Base-by-base conservation (phyloP, 148 eudicot genomes). In the Diospyros kaki region DNA sequence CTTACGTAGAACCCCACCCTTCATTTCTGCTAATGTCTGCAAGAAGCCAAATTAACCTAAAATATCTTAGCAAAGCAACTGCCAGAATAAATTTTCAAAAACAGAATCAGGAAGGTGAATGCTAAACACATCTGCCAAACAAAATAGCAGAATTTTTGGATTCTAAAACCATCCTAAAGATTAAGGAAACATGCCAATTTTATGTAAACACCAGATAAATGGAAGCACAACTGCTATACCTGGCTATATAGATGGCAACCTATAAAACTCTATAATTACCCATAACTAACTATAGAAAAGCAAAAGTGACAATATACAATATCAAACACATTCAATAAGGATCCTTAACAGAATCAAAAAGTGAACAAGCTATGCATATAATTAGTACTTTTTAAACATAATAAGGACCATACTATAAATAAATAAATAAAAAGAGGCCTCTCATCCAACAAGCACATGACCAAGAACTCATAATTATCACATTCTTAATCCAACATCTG, bases 21-120 rank as follows among this genome's bases (percentile, higher is more conserved):
- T 14, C 53, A 62, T 40, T 65, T 77, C 78, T 74, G 84, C 75
- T 56, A 69, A 41, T 73, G 66, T 80, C 89, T 82, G 84, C 81
- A 79, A 58, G 58, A 61, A 73, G 42, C 38, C 66, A 58, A 66
- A 54, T 15, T 44, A 56, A 46, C 3, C 58, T 9, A 15, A 6
- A 55, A 52, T 65, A 53, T 46, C 61, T 54, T 40, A 69, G 13
- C 11, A 14, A 39, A 54, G 40, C 28, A 54, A 40, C 17, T 40
- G 12, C 13, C 6, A 4, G 2, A 40, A 40, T n/a, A 69, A 53
- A 42, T 5, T 38, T 38, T 13, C 18, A 69, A 10, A 39, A 69
- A 55, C 5, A 13, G 68, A 64, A 64, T 64, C 18, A 18, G 4
- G 17, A 41, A 63, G 3, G 41, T 40, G 45, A 28, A 28, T 28